Base-by-base conservation (phyloP, 176 grass and related monocot species). In the Carex scoparia region DNA sequence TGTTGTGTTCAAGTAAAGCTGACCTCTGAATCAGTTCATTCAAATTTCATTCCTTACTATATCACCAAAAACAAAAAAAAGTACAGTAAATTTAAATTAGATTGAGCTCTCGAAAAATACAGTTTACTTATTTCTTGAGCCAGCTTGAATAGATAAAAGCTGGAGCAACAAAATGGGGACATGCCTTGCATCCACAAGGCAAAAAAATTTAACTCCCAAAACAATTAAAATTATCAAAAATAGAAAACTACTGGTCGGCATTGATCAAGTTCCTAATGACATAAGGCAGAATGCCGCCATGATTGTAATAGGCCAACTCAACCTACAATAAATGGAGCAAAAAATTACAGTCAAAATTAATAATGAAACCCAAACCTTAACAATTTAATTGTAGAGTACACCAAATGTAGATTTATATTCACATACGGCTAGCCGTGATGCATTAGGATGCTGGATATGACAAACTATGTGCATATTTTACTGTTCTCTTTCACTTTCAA, bases 201-300 rank as follows among this genome's bases (percentile, higher is more conserved):
- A 42, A 44, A 86, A 86, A 56, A 80, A 42, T 71, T 59, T 70
- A 57, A 19, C 31, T 78, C 70, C 44, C 27, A 16, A 78, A 78
- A 56, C 51, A 78, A 78, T 18, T 18, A 76, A 2, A 87, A 73
- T 86, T 33, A 81, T 64, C 70, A 84, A 61, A 28, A 63, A 37
- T 40, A 33, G 42, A 69, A 62, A 72, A 31, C 87, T 97, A 97
- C 65, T 94, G 83, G 49, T 91, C 63, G 1, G 87, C 86, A 1
- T 79, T 84, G 74, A 78, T 78, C 74, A 90, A 79, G 85, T 94
- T 94, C 37, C 95, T 84, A 81, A 90, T 91, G 31, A 95, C 95
- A 81, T 86, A 98, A 18, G 95, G 95, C 16, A 98, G 87, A 88
- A 98, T 98, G 23, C 95, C 95, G 42, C 95, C 95, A 15, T 98